Evolutionary conservation across 331 rosid species (phyloP).

Genomic region (Acacia concinna): DNA sequence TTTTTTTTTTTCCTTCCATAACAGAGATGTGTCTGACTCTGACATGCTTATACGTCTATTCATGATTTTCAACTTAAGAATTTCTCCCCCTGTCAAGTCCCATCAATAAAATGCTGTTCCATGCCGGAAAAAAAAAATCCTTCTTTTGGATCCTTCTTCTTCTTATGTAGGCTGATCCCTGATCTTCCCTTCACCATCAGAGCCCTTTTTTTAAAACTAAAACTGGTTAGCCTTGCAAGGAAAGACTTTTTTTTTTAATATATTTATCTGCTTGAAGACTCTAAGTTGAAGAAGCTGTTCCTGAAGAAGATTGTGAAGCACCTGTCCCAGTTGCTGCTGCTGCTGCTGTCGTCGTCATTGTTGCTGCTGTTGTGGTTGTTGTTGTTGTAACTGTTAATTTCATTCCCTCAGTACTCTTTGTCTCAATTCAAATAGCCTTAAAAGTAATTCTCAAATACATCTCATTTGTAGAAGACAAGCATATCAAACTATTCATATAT

Average conservation of each 20-base stretch:
- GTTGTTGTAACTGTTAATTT: conserved; percentile 4
- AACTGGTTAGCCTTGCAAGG: conserved; percentile 40
- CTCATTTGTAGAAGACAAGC: not conserved
- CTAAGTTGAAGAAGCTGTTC: conserved; percentile 38
- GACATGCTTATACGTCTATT: not conserved
- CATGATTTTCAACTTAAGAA: conserved; percentile 1
- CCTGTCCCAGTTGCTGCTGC: conserved; percentile 33
- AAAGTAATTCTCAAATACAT: not conserved
- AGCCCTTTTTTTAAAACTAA: not conserved
- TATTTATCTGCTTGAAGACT: conserved; percentile 19
- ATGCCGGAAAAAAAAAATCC: conserved; percentile 18
- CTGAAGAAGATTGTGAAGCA: conserved; percentile 45
- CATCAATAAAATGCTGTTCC: conserved; percentile 23
- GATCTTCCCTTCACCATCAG: conserved; percentile 17
- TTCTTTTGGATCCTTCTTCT: conserved; percentile 17
- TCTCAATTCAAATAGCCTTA: not conserved
- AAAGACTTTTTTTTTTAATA: not conserved
- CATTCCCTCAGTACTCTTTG: not conserved
- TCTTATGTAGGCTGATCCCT: conserved; percentile 11
- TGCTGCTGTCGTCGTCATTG: not conserved
- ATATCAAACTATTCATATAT: not conserved
- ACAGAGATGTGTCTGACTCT: not conserved
- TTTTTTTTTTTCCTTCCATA: not conserved
- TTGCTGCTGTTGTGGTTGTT: not conserved
- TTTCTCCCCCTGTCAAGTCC: not conserved